A percentile compares a stretch with the other conserved stretches of the same genome.
phyloP scores from a whole-genome alignment of 2,329 filamentous ascomycete species.

The Thyridium curvatum region DNA sequence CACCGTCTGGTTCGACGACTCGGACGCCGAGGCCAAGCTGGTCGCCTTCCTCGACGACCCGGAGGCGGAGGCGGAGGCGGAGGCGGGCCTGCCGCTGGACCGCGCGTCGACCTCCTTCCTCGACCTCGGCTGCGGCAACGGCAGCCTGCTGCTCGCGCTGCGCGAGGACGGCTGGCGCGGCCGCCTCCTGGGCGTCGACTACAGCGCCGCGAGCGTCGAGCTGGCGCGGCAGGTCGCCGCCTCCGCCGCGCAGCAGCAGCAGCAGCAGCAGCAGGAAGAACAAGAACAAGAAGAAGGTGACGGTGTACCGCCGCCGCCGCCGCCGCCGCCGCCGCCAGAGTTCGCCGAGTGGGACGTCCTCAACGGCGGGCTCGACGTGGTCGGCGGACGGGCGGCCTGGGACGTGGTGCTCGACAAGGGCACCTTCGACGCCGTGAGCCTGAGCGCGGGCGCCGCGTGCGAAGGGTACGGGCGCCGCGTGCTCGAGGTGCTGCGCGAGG shows the following conservation, averaged over 20 bases:
- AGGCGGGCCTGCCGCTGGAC: conserved; percentile 15
- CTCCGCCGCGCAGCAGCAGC: conserved; percentile 10
- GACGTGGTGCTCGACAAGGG: conserved; percentile 97
- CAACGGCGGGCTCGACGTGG: conserved; percentile 25
- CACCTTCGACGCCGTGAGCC: conserved; percentile 89
- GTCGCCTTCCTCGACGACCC: conserved; percentile 54
- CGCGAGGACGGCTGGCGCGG: conserved; percentile 60
- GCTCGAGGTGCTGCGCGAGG: conserved; percentile 63
- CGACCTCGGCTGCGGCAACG: conserved; percentile 92
- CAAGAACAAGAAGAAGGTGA: conserved; percentile 2
- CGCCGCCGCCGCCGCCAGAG: conserved; percentile 26
- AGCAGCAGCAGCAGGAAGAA: conserved; percentile 11
- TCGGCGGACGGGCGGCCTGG: conserved; percentile 51
- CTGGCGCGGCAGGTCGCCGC: conserved; percentile 62
- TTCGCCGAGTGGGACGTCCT: conserved; percentile 61
- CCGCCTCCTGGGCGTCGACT: conserved; percentile 80
- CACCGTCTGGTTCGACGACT: conserved; percentile 95
- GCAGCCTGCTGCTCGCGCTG: conserved; percentile 80
- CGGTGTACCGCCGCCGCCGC: conserved; percentile 9
- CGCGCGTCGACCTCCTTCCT: conserved; percentile 52
- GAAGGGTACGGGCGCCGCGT: conserved; percentile 71
- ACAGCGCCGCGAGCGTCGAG: conserved; percentile 67
- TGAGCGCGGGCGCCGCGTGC: conserved; percentile 62
- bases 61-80: conserved; percentile 12
- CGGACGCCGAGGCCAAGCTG: conserved; percentile 77